Evolutionary conservation across 2,329 filamentous ascomycete species (phyloP).

Genomic region (Neurospora sp.): DNA sequence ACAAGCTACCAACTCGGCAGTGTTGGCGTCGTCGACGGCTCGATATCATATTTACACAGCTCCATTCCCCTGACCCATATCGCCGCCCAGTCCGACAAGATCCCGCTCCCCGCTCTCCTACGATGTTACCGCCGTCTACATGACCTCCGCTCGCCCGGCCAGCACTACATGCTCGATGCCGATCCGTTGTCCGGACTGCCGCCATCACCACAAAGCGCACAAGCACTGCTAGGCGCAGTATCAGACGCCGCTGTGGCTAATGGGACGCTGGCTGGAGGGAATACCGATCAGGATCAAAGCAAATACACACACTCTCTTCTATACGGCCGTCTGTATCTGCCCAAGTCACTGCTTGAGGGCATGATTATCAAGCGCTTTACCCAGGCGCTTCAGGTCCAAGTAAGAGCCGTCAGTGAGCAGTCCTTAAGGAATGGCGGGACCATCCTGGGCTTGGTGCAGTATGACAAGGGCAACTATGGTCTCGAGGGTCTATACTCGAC

Average conservation of each 20-base stretch:
- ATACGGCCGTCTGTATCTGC: slow-evolving; percentile 72
- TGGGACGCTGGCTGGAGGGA: neutral
- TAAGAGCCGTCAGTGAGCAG: slow-evolving; percentile 68
- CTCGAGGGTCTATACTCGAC: slow-evolving; percentile 87
- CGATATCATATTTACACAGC: slow-evolving; percentile 93
- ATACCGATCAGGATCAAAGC: slow-evolving; percentile 1
- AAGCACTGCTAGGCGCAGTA: neutral
- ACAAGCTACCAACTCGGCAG: slow-evolving; percentile 88
- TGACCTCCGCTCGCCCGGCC: slow-evolving; percentile 36
- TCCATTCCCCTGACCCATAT: slow-evolving; percentile 64
- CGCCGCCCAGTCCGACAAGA: slow-evolving; percentile 57
- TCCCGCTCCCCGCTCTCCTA: slow-evolving; percentile 69
- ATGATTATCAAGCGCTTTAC: slow-evolving; percentile 71
- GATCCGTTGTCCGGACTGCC: neutral
- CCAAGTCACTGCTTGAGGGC: slow-evolving; percentile 76
- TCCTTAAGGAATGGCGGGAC: slow-evolving; percentile 66
- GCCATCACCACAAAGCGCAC: neutral
- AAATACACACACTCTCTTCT: slow-evolving; percentile 46
- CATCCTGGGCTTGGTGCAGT: slow-evolving; percentile 62
- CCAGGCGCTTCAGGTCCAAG: slow-evolving; percentile 66
- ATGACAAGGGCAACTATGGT: slow-evolving; percentile 78
- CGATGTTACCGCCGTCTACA: slow-evolving; percentile 73
- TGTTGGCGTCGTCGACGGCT: slow-evolving; percentile 86
- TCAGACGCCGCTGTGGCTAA: neutral
- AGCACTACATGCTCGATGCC: slow-evolving; percentile 9